Base-by-base conservation (phyloP, 2,329 filamentous ascomycete species). In the Aphanoascus verrucosus region DNA sequence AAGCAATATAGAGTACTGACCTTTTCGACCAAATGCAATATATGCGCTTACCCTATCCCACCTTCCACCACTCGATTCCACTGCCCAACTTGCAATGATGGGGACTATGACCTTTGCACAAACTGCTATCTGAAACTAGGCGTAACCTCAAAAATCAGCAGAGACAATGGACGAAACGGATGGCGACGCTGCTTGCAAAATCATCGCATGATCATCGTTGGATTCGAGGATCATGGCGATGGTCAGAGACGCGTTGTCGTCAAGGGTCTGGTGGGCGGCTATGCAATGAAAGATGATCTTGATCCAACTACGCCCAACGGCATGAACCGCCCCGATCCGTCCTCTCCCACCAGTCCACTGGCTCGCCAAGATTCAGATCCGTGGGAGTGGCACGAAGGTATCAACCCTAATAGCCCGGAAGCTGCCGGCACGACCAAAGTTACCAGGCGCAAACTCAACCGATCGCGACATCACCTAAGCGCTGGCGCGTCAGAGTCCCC, bases 91-190 rank as follows among this genome's bases (percentile, higher is more conserved):
- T 94, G 89, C 67, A 81, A 80, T 49, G 74, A 78, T 31, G 89
- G 89, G n/a, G 86, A 94, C 66, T 94, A 93, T 67, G 88, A 96
- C 61, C 80, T 95, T 46, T 96, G 90, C 70, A 76, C 76, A 15
- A 73, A 77, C 3, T 96, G 90, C 73, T 96, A 96, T 67, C 72
- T 77, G 48, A 78, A 77, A 45, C 75, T 90, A 6, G 78, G 86
- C 1, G 69, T 74, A 1, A 77, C 77, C 0, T 77, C 79, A 7
- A 81, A 80, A 44, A 83, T 96, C 57, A 82, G 80, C 53, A 72
- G 74, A 15, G 85, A 90, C 56, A 89, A 95, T 59, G 89, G 90
- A 0, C 76, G 82, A 3, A 77, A 76, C 9, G 90, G 90, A 2
- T 96, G 91, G 91, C 78, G 89, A 9, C 78, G 89, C 47, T 97